Evolutionary conservation across 148 eudicot genomes (phyloP).

Genomic region (Chenopodium suecicum): DNA sequence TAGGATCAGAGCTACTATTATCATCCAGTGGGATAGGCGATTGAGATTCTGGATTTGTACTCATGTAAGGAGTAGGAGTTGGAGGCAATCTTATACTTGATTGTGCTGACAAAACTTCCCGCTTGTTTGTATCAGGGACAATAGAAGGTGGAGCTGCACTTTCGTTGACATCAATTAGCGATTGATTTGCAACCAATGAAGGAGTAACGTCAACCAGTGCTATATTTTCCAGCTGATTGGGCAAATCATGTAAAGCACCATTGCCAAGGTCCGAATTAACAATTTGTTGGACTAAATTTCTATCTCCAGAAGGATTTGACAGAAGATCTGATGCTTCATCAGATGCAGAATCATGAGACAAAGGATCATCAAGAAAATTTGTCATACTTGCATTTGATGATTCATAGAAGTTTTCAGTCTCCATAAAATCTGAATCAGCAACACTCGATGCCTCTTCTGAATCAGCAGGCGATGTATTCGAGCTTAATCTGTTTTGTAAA

Average conservation of each 20-base stretch:
- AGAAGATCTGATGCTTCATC: slow-evolving; percentile 64
- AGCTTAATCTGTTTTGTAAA: slow-evolving; percentile 59
- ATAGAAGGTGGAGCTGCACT: slow-evolving; percentile 21
- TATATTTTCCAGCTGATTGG: slow-evolving; percentile 21
- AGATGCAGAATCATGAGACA: slow-evolving; percentile 60
- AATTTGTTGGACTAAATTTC: slow-evolving; percentile 26
- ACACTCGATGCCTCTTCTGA: slow-evolving; percentile 92
- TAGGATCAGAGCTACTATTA: slow-evolving; percentile 1
- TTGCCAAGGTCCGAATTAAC: slow-evolving; percentile 36
- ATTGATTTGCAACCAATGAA: slow-evolving; percentile 19
- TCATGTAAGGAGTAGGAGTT: slow-evolving; percentile 10
- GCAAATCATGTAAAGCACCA: slow-evolving; percentile 30
- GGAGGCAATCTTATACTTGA: slow-evolving; percentile 19
- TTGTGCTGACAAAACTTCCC: slow-evolving; percentile 17
- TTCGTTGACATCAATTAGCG: slow-evolving; percentile 23
- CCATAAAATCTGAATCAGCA: slow-evolving; percentile 88
- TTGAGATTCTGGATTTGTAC: slow-evolving; percentile 11
- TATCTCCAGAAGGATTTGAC: slow-evolving; percentile 40
- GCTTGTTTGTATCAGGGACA: slow-evolving; percentile 20
- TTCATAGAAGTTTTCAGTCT: slow-evolving; percentile 62
- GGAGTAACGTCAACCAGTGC: slow-evolving; percentile 20
- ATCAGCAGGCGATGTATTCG: slow-evolving; percentile 84
- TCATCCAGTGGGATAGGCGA: neutral
- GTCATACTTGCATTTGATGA: slow-evolving; percentile 33
- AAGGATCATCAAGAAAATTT: slow-evolving; percentile 66